These are phyloP conservation scores for Aethionema arabicum DNA, from an alignment of 345 rosid species.

Conservation along the genomic window DNA sequence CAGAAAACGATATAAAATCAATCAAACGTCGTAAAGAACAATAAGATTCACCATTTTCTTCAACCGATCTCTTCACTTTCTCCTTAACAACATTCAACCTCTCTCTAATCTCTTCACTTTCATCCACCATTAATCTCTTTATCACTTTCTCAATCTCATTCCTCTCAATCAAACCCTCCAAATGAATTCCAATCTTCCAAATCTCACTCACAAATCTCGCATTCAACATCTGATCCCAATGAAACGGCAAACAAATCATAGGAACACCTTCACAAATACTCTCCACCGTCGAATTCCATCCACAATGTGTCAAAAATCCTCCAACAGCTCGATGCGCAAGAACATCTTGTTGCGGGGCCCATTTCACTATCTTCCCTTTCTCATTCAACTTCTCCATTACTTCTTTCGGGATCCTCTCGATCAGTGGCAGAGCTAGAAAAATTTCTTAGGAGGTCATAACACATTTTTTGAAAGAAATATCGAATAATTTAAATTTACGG, in stretches of 20 bases:
- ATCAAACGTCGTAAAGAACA: slow-evolving; percentile 21
- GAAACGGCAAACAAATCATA: slow-evolving; percentile 32
- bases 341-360: slow-evolving; percentile 33
- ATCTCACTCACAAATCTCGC: slow-evolving; percentile 24
- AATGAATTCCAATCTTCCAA: slow-evolving; percentile 31
- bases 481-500: too few species aligned
- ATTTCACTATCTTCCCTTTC: slow-evolving; percentile 40
- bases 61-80: slow-evolving; percentile 28
- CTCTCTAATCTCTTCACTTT: slow-evolving; percentile 30
- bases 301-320: slow-evolving; percentile 34
- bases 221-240: slow-evolving; percentile 25
- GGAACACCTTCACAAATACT: slow-evolving; percentile 34
- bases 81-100: slow-evolving; percentile 18
- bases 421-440: too few species aligned
- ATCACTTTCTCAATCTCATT: slow-evolving; percentile 19
- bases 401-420: slow-evolving; percentile 18
- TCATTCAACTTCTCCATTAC: slow-evolving; percentile 23
- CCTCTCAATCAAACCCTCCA: slow-evolving; percentile 28
- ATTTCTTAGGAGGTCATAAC: too few species aligned
- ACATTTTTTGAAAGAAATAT: too few species aligned
- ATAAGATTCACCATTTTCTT: slow-evolving; percentile 18
- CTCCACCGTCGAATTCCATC: slow-evolving; percentile 38
- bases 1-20: slow-evolving; percentile 20
- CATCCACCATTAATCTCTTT: slow-evolving; percentile 10
- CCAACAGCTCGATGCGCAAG: slow-evolving; percentile 32